Conservation (phyloP, 1,139 yeast species). For the Yamadazyma dushanensis region DNA sequence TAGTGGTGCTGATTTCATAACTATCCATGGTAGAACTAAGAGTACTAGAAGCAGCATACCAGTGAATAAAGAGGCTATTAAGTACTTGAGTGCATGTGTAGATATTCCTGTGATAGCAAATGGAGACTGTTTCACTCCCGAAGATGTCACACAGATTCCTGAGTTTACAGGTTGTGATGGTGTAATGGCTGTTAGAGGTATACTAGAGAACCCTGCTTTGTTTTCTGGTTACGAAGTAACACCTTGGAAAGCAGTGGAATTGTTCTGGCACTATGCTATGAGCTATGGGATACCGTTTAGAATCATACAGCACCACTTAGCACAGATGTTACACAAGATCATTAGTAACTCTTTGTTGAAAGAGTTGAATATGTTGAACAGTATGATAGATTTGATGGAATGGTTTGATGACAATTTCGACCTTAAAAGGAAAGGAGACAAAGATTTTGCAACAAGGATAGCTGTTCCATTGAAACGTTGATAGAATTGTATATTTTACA, state of each 20-base stretch:
- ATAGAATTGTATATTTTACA: slow-evolving; percentile 6
- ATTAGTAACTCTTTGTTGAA: slow-evolving; percentile 55
- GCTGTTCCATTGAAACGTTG: slow-evolving; percentile 49
- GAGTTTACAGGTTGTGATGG: slow-evolving; percentile 80
- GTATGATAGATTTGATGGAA: slow-evolving; percentile 66
- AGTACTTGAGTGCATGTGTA: slow-evolving; percentile 58
- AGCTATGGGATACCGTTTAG: slow-evolving; percentile 84
- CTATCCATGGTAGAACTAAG: slow-evolving; percentile 91
- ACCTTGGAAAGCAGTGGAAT: slow-evolving; percentile 91
- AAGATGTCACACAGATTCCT: slow-evolving; percentile 63
- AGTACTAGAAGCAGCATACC: slow-evolving; percentile 83
- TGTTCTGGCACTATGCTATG: slow-evolving; percentile 75
- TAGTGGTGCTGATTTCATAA: slow-evolving; percentile 91
- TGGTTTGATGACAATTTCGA: slow-evolving; percentile 77
- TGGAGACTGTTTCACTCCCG: slow-evolving; percentile 80
- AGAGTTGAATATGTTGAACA: slow-evolving; percentile 62
- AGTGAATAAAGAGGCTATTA: slow-evolving; percentile 80
- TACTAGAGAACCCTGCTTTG: slow-evolving; percentile 81
- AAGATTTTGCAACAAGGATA: slow-evolving; percentile 61
- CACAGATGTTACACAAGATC: slow-evolving; percentile 76
- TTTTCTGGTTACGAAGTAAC: slow-evolving; percentile 72
- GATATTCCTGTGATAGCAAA: slow-evolving; percentile 87
- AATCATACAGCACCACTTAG: slow-evolving; percentile 81
- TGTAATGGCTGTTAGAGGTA: slow-evolving; percentile 93
- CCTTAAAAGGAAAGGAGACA: slow-evolving; percentile 64